Percentiles rank a stretch among this genome's conserved stretches.
phyloP scores from a whole-genome alignment of 805 yeast species.

The Lachancea lanzarotensis region DNA sequence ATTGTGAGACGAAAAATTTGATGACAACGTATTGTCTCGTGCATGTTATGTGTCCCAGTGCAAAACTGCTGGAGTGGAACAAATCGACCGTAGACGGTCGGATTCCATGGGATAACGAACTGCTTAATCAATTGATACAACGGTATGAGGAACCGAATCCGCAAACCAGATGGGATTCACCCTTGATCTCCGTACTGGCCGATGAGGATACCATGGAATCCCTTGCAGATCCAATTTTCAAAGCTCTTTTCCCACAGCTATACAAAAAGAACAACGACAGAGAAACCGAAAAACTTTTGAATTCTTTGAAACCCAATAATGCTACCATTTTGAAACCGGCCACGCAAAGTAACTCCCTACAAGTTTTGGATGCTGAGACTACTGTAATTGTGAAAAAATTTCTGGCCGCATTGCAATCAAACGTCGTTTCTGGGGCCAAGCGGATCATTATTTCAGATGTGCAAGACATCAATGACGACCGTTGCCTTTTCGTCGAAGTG shows the following conservation, averaged over 20 bases:
- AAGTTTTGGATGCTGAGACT: constrained; percentile 69
- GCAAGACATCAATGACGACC: constrained; percentile 35
- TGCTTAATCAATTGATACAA: constrained; percentile 65
- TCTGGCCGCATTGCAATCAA: constrained; percentile 40
- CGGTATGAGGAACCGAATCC: constrained; percentile 92
- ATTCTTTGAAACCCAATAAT: constrained; percentile 69
- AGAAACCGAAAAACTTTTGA: constrained; percentile 37
- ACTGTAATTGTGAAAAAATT: constrained; percentile 56
- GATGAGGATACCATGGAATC: constrained; percentile 40
- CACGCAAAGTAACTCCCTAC: constrained; percentile 65
- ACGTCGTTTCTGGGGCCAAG: constrained; percentile 34
- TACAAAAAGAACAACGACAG: constrained; percentile 8
- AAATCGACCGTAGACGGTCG: constrained; percentile 11
- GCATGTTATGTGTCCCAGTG: constrained; percentile 66
- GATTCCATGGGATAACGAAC: constrained; percentile 56
- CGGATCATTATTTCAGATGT: constrained; percentile 39
- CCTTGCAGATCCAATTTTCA: constrained; percentile 58
- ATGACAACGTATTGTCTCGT: constrained; percentile 78
- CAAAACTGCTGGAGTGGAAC: constrained; percentile 61
- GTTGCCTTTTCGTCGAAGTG: constrained; percentile 45
- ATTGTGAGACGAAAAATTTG: constrained; percentile 84
- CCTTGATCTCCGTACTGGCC: constrained; percentile 61
- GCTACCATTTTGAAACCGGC: constrained; percentile 83
- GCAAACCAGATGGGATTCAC: constrained; percentile 88
- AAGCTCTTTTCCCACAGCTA: constrained; percentile 40